phyloP scores from a whole-genome alignment of 2,329 filamentous ascomycete genomes.

The Pestalotiopsis sp. region DNA sequence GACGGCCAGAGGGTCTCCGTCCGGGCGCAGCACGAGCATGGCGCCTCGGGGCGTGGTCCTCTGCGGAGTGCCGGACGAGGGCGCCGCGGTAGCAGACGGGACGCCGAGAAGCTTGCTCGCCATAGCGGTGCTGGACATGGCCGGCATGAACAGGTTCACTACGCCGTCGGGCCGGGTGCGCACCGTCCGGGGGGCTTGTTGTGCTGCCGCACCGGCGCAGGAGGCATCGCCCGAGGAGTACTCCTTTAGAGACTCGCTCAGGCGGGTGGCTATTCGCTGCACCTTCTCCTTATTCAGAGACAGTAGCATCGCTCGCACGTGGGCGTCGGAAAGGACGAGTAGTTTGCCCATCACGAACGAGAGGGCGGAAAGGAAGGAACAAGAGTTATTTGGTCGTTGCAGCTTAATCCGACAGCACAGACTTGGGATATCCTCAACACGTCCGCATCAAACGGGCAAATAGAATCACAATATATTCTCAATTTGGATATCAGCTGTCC shows the following conservation, averaged over 20 bases:
- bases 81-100: not conserved
- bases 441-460: not conserved
- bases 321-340: not conserved
- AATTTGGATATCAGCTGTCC: not conserved
- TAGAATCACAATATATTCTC: not conserved
- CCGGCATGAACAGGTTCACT: slow-evolving; percentile 1
- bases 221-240: not conserved
- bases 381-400: not conserved
- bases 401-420: not conserved
- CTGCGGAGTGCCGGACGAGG: not conserved
- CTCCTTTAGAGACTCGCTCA: not conserved
- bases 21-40: slow-evolving; percentile 15
- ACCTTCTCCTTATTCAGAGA: not conserved
- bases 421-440: not conserved
- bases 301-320: not conserved
- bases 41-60: slow-evolving; percentile 34
- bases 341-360: not conserved
- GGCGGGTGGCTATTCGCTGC: not conserved
- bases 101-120: not conserved
- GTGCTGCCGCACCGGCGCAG: not conserved
- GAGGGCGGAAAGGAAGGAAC: not conserved
- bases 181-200: not conserved
- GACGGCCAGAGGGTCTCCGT: slow-evolving; percentile 47
- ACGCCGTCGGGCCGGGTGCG: not conserved
- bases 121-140: slow-evolving; percentile 1